Evolutionary conservation across 345 rosid genomes (phyloP).

Genomic region (Limnanthes douglasii): DNA sequence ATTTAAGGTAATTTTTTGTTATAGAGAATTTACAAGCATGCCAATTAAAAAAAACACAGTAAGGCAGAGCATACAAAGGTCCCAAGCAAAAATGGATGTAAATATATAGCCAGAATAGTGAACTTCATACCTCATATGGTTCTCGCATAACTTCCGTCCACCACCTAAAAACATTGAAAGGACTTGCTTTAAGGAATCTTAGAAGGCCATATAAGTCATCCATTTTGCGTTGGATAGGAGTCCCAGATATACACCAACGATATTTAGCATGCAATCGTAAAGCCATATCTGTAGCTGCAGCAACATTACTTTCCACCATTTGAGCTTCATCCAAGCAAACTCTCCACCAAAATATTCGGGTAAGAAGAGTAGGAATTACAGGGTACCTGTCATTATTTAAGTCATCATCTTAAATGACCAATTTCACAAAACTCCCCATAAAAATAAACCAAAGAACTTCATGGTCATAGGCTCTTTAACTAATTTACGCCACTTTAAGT

Average conservation of each 20-base stretch:
- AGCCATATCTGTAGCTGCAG: constrained; percentile 97
- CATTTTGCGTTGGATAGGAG: constrained; percentile 88
- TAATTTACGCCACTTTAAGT: too few species aligned
- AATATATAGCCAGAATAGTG: not conserved
- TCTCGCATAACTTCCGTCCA: constrained; percentile 84
- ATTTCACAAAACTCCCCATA: too few species aligned
- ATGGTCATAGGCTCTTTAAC: too few species aligned
- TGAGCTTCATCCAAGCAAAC: constrained; percentile 97
- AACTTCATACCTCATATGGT: constrained; percentile 62
- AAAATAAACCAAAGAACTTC: too few species aligned
- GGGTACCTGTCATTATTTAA: constrained; percentile 56
- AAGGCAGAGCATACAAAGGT: not conserved
- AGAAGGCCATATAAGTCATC: constrained; percentile 88
- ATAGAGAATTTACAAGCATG: too few species aligned
- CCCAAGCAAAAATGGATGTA: not conserved
- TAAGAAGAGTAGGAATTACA: constrained; percentile 74
- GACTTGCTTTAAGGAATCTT: constrained; percentile 67
- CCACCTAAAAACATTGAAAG: constrained; percentile 75
- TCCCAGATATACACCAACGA: constrained; percentile 95
- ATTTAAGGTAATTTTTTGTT: too few species aligned
- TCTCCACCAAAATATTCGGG: constrained; percentile 97
- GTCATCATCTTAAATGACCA: constrained; percentile 13
- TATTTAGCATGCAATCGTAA: constrained; percentile 59
- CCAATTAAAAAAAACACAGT: not conserved
- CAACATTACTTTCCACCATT: constrained; percentile 93